Evolutionary conservation across 1,284 basidiomycete species (phyloP).

Genomic region (Bjerkandera adusta): DNA sequence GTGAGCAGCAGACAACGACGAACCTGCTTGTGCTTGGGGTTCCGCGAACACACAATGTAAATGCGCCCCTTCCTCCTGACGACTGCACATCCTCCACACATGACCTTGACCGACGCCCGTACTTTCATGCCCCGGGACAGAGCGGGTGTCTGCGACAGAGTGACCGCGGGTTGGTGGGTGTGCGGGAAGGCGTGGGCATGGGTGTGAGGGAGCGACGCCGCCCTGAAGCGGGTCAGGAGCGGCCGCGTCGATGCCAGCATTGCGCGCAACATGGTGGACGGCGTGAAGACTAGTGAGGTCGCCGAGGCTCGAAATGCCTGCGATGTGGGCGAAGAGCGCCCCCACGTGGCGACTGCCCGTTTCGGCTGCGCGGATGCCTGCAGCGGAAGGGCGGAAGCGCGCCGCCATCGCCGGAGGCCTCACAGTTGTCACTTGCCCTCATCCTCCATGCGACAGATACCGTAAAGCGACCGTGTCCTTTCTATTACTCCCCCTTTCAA

Average conservation of each 20-base stretch:
- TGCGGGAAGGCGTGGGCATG: constrained; percentile 31
- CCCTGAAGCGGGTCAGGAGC: constrained; percentile 50
- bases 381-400: no score
- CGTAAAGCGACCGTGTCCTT: background rate
- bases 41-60: constrained; percentile 92
- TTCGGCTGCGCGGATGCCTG: background rate
- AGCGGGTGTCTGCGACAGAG: constrained; percentile 27
- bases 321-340: background rate
- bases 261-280: constrained; percentile 56
- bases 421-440: no score
- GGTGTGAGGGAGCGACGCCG: constrained; percentile 34
- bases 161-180: constrained; percentile 29
- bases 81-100: constrained; percentile 88
- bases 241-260: constrained; percentile 60
- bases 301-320: background rate
- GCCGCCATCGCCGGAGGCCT: no score
- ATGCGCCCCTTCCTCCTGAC: constrained; percentile 89
- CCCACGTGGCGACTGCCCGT: constrained; percentile 6
- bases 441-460: background rate
- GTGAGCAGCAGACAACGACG: constrained; percentile 26
- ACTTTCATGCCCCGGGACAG: constrained; percentile 91
- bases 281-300: constrained; percentile 1
- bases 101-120: constrained; percentile 87
- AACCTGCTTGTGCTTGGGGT: constrained; percentile 98
- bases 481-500: background rate